These are phyloP conservation scores for Solanum pinnatisectum DNA, from an alignment of 257 asterid genomes.

Conservation along the genomic window DNA sequence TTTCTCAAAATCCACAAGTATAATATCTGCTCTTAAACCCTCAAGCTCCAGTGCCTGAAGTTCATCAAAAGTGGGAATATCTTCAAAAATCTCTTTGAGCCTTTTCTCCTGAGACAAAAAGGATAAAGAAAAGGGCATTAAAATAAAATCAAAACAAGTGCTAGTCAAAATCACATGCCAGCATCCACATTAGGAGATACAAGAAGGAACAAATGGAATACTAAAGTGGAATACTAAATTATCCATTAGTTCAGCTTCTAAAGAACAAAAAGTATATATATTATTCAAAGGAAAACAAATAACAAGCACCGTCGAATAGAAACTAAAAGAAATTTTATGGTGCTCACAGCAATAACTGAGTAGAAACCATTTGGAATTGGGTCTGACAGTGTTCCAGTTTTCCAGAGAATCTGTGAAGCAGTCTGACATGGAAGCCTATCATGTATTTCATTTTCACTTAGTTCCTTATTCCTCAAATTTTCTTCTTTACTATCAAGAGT, in stretches of 20 bases:
- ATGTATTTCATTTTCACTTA: conserved; percentile 28
- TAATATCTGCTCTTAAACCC: conserved; percentile 75
- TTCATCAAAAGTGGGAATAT: conserved; percentile 83
- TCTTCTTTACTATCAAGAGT: conserved; percentile 51
- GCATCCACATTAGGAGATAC: not conserved
- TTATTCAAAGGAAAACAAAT: not conserved
- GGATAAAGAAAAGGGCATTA: not conserved
- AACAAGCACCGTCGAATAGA: conserved; percentile 1
- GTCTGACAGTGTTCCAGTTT: conserved; percentile 78
- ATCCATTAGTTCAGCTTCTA: not conserved
- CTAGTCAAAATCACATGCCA: not conserved
- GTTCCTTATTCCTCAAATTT: conserved; percentile 28
- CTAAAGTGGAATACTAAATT: not conserved
- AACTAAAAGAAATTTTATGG: conserved; percentile 10
- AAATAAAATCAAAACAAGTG: not conserved
- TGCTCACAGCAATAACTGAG: conserved; percentile 85
- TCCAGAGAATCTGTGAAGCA: conserved; percentile 90
- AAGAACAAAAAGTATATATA: not conserved
- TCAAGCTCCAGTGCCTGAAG: conserved; percentile 71
- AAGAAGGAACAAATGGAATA: not conserved
- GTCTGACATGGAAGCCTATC: conserved; percentile 33
- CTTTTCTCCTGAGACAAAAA: conserved; percentile 57
- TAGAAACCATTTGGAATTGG: conserved; percentile 96
- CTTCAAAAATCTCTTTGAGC: conserved; percentile 77
- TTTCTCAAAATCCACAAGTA: conserved; percentile 78